Evolutionary conservation across 177 flowering plant genomes (phyloP), one percentile per base, ranked within the genome.

Genomic region (Vitis hybrid): DNA sequence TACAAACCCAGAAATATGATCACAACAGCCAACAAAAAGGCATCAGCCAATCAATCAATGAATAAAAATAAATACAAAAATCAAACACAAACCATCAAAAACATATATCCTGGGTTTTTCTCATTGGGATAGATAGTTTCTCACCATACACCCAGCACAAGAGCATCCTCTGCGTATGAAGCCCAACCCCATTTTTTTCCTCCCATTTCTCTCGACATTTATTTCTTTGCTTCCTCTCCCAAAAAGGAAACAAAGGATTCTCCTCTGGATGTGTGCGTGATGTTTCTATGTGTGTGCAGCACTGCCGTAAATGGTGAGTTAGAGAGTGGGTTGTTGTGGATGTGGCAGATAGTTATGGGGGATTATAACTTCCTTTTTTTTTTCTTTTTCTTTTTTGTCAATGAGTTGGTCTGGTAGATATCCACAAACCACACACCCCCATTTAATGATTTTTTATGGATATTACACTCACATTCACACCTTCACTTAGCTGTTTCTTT

Each of bases 241-340:
- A 45, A 72, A 31, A 61, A 68, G 69, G 39, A 76, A 72, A n/a
- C 61, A 59, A 63, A 56, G 6, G 50, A 72, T 68, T 29, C 48
- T 20, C 31, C 49, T 68, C 71, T 52, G 51, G 10, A 39, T 39
- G 57, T 61, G 34, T 49, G 29, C 13, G 34, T 34, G 13, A 16
- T 51, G 26, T 61, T 50, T 49, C 73, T 15, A 66, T 39, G 5
- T 73, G 19, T 64, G 49, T 2, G 53, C 48, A 13, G 29, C 19
- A 67, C 61, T 73, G 57, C 71, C 29, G 61, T 19, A 52, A 22
- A 50, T 70, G 69, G 73, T 11, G 64, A 68, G 67, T 70, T 53
- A 68, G 59, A 9, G 29, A 65, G 62, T 67, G 63, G 75, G 56
- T 49, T 53, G 54, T 2, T 6, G 64, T 29, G 53, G 14, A 18